Percentiles rank a stretch among this genome's conserved stretches.
Conservation (phyloP, 805 yeast species). For the Lipomyces sp. region DNA sequence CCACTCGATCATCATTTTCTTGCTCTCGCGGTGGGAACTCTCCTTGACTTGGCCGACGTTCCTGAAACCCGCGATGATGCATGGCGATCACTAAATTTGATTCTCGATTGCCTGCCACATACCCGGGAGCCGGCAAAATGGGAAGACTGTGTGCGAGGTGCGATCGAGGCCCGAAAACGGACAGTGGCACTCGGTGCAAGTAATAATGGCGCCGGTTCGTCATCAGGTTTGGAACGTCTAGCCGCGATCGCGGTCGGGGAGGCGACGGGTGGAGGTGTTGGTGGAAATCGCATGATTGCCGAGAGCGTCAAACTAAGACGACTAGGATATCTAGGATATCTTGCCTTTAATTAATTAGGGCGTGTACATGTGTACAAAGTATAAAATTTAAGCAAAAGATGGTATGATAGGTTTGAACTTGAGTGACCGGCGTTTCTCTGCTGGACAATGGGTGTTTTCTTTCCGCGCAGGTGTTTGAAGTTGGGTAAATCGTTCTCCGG, state of each 20-base stretch:
- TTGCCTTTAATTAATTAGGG: constrained; percentile 2
- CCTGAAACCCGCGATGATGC: constrained; percentile 38
- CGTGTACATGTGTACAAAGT: neutral
- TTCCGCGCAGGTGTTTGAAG: neutral
- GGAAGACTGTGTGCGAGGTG: constrained; percentile 15
- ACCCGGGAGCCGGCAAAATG: constrained; percentile 3
- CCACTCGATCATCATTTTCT: constrained; percentile 37
- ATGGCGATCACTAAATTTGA: constrained; percentile 23
- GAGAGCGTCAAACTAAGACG: constrained; percentile 21
- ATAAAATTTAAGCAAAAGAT: neutral
- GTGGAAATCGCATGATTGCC: constrained; percentile 9
- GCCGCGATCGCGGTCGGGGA: constrained; percentile 38
- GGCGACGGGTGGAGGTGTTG: constrained; percentile 12
- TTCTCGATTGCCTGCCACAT: constrained; percentile 13
- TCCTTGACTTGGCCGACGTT: constrained; percentile 33
- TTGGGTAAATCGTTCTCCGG: neutral
- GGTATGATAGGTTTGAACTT: neutral
- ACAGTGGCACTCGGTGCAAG: neutral
- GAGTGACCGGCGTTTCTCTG: neutral
- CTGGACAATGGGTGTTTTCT: neutral
- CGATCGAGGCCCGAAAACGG: constrained; percentile 10
- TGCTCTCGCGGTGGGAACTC: constrained; percentile 35
- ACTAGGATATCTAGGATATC: constrained; percentile 26
- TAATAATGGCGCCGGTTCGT: neutral
- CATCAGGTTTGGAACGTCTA: constrained; percentile 32